Conservation (phyloP, 495 filamentous ascomycete genomes). For the Immersiella caudata region DNA sequence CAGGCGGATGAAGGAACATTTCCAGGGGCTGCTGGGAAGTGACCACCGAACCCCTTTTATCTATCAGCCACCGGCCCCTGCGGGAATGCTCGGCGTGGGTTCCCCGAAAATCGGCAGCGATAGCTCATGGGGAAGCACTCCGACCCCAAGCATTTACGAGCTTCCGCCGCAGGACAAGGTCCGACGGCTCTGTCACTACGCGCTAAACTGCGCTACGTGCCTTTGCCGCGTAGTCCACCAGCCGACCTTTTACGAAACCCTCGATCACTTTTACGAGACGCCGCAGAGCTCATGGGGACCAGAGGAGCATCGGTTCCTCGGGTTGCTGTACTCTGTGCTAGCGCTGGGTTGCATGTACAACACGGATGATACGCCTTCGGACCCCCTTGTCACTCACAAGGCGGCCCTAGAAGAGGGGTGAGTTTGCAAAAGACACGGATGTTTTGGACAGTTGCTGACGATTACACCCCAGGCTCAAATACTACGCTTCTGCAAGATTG, state of each 20-base stretch:
- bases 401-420: conserved; percentile 81
- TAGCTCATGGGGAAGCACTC: conserved; percentile 61
- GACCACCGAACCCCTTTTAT: conserved; percentile 54
- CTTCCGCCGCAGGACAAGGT: conserved; percentile 73
- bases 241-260: conserved; percentile 76
- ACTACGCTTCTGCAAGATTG: conserved; percentile 73
- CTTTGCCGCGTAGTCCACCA: conserved; percentile 87
- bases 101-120: conserved; percentile 66
- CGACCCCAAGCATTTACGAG: conserved; percentile 62
- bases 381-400: conserved; percentile 56
- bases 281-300: conserved; percentile 68
- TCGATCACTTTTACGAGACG: conserved; percentile 79
- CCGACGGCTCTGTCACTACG: conserved; percentile 69
- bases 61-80: conserved; percentile 43
- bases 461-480: conserved; percentile 66
- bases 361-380: conserved; percentile 44
- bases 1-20: conserved; percentile 79
- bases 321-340: conserved; percentile 80
- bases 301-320: conserved; percentile 79
- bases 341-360: conserved; percentile 86
- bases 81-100: conserved; percentile 57
- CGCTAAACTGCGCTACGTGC: conserved; percentile 80
- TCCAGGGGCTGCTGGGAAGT: conserved; percentile 63
- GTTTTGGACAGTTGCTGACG: conserved; percentile 24
- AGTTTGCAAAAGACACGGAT: conserved; percentile 13